Evolutionary conservation across 805 yeast species (phyloP).

Genomic region (Myxozyma mucilagina): DNA sequence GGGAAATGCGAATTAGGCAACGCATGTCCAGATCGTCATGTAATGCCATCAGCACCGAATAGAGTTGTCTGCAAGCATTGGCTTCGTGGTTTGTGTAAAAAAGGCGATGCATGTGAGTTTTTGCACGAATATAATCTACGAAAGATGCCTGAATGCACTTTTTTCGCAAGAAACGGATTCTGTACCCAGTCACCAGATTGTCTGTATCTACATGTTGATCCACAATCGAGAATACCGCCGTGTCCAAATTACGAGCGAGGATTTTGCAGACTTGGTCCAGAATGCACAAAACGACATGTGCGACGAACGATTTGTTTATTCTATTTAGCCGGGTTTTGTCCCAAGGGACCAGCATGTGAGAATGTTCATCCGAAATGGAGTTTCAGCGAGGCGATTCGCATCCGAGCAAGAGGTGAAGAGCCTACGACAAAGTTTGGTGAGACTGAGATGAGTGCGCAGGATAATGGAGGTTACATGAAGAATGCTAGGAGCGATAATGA

Average conservation of each 20-base stretch:
- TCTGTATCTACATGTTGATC: constrained; percentile 87
- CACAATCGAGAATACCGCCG: constrained; percentile 81
- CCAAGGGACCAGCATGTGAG: constrained; percentile 77
- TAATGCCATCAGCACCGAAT: constrained; percentile 61
- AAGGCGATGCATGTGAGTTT: constrained; percentile 94
- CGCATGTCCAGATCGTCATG: constrained; percentile 86
- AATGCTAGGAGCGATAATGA: constrained; percentile 4
- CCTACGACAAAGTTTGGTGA: background rate
- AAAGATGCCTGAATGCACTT: constrained; percentile 95
- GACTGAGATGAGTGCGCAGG: background rate
- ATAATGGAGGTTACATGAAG: background rate
- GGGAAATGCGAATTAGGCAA: constrained; percentile 82
- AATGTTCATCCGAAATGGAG: constrained; percentile 77
- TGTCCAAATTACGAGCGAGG: constrained; percentile 84
- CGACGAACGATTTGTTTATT: constrained; percentile 73
- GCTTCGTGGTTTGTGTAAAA: constrained; percentile 95
- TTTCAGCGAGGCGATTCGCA: constrained; percentile 16
- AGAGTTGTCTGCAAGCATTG: constrained; percentile 97
- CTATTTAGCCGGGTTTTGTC: constrained; percentile 89
- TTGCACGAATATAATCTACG: constrained; percentile 90
- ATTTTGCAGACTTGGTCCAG: constrained; percentile 89
- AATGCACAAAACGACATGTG: constrained; percentile 78
- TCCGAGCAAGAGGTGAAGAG: constrained; percentile 14
- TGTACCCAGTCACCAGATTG: constrained; percentile 96
- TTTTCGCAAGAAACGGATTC: constrained; percentile 51